Evolutionary conservation across 805 yeast species (phyloP), one percentile per base, ranked within the genome.

Genomic region (Ogataea angusta): DNA sequence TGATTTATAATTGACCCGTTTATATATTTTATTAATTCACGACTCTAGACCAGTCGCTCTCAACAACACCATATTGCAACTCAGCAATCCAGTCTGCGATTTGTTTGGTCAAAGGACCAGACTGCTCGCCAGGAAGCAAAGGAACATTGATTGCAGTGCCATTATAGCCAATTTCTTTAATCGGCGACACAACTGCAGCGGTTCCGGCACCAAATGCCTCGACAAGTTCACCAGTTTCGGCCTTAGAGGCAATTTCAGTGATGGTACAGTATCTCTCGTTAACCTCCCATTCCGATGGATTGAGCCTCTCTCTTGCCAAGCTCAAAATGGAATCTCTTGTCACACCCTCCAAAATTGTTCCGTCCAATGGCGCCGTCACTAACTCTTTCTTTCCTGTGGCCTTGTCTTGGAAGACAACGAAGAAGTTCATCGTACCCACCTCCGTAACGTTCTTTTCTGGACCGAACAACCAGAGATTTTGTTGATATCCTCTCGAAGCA

Each of bases 151-250:
- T 87, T 46, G 74, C 76, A 57, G 80, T 63, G 37, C 82, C 95
- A 45, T 75, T 71, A 80, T 80, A 91, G 43, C 89, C 90, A 59
- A 91, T 87, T 56, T 76, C 85, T 66, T 84, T 80, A 60, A 91
- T 88, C 53, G 98, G 98, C 26, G 95, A 80, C 33, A 93, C 98
- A 59, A 91, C 80, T 31, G 97, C 98, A 46, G 99, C 98, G 42
- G 99, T 91, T 58, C 99, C 99, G 15, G 96, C 72, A 54, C 98
- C 98, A 57, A 91, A 91, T 15, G 96, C 95, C 73, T 93, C 99
- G 7, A 90, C 76, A 55, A 91, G 74, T 60, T 85, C 83, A 46
- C 96, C 95, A 63, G 81, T 78, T 36, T 67, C 70, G 34, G 96
- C 84, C 54, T 79, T 79, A 56, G 84, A 87, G 36, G 72, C 76